Evolutionary conservation across 192 early-diverging fungal genomes (phyloP), one percentile per base, ranked within the genome.

Genomic region (Coemansia sp.): DNA sequence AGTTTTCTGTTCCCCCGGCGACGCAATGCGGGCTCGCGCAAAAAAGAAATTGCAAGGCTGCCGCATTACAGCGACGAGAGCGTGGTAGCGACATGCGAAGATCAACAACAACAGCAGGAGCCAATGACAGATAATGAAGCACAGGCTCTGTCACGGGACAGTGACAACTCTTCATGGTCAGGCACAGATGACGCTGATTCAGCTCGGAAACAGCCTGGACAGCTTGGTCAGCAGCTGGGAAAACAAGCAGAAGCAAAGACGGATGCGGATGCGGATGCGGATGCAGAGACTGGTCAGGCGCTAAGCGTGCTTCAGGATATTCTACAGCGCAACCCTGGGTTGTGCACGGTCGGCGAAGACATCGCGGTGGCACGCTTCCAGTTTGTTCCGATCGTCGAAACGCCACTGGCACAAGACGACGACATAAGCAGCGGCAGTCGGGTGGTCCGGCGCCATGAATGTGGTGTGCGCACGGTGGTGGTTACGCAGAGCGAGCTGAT

Each of bases 1-100:
- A 72, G 69, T 36, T 81, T 75, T 63, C 45, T 81, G 60, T 81
- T 81, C 36, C 78, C 78, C 16, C 73, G 73, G n/a, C 66, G 70
- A 25, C 64, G 65, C 25, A 61, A 36, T 6, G 68, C 66, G 0
- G 42, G 22, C 16, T 2, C 33, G 22, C 65, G 57, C 28, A 75
- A 70, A 33, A 61, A 57, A 18, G 73, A 72, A 1, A 58, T 81
- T 29, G 48, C 67, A 5, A 63, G 78, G 3, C 32, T 81, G 29
- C 78, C 78, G 38, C 78, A 76, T 29, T 76, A 73, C 17, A 52
- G 52, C 70, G 12, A 48, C 50, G 18, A 50, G 20, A 12, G 57
- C 67, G 11, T 12, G 14, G 51, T 25, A 34, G 45, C 22, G n/a
- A 25, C 30, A 25, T 29, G 25, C 56, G 25, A 17, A 1, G 17